Conservation (phyloP, 2,329 filamentous ascomycete species). For the Dactylella cylindrospora region DNA sequence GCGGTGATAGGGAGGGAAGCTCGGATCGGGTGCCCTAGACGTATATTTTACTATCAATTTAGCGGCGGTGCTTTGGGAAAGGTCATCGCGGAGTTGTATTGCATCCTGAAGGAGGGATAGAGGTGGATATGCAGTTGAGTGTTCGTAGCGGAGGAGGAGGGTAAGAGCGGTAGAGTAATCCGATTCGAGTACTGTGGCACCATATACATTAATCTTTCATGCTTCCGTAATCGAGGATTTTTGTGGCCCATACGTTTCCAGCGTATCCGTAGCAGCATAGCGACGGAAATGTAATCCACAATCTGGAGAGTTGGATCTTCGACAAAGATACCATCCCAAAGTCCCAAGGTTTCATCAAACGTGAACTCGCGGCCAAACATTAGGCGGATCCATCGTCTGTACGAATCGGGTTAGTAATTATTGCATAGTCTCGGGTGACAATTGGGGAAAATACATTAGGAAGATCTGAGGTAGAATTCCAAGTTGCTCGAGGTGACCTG, state of each 20-base stretch:
- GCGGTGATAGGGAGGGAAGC: constrained; percentile 28
- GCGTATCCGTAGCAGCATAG: constrained; percentile 87
- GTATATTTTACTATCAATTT: constrained; percentile 33
- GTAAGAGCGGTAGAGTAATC: constrained; percentile 86
- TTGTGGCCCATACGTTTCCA: constrained; percentile 71
- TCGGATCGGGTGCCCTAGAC: constrained; percentile 5
- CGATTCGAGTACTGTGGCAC: constrained; percentile 68
- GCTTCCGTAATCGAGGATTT: constrained; percentile 23
- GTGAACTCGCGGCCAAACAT: constrained; percentile 92
- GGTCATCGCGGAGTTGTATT: constrained; percentile 68
- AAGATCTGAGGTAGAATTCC: constrained; percentile 97
- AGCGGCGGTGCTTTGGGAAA: constrained; percentile 53
- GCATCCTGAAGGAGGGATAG: constrained; percentile 85
- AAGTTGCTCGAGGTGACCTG: constrained; percentile 74
- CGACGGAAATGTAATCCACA: constrained; percentile 86
- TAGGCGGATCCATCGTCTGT: constrained; percentile 85
- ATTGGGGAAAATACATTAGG: constrained; percentile 66
- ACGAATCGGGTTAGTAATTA: not conserved
- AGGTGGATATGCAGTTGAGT: constrained; percentile 64
- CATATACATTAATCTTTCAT: not conserved
- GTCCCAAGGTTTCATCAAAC: constrained; percentile 75
- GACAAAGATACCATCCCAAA: constrained; percentile 92
- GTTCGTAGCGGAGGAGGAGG: constrained; percentile 79
- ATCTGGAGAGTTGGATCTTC: constrained; percentile 77
- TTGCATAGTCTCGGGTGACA: not conserved